Evolutionary conservation across 176 grass and related monocot species (phyloP).

Genomic region (Saccharum officinarum): DNA sequence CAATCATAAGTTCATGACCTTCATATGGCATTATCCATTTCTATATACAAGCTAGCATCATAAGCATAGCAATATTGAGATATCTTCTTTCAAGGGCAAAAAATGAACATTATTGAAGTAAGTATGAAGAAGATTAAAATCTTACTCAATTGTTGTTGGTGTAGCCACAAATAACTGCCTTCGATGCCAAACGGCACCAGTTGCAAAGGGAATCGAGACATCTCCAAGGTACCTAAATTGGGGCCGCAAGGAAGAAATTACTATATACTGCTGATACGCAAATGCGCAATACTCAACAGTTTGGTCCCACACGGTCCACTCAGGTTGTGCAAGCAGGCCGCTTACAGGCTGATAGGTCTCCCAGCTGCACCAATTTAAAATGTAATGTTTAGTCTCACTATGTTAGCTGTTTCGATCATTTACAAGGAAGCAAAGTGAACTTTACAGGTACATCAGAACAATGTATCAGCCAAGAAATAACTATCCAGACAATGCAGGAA

Average conservation of each 20-base stretch:
- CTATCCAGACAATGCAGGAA: background rate
- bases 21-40: conserved; percentile 13
- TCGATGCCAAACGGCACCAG: conserved; percentile 94
- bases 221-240: conserved; percentile 97
- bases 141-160: conserved; percentile 99
- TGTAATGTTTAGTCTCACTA: conserved; percentile 22
- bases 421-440: background rate
- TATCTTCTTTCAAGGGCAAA: conserved; percentile 11
- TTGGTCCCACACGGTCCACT: conserved; percentile 97
- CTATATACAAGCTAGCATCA: conserved; percentile 27
- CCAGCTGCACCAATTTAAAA: conserved; percentile 74
- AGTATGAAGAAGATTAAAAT: conserved; percentile 28
- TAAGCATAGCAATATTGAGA: conserved; percentile 18
- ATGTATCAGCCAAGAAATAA: conserved; percentile 15
- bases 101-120: conserved; percentile 22
- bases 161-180: conserved; percentile 99
- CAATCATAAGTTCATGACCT: background rate
- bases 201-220: conserved; percentile 95
- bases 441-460: background rate
- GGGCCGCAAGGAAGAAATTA: conserved; percentile 92
- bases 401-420: conserved; percentile 19
- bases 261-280: conserved; percentile 95
- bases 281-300: conserved; percentile 99
- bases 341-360: conserved; percentile 97
- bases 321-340: conserved; percentile 82